These are phyloP conservation scores for Phytophthora cajani DNA, from an alignment of 352 stramenopile species.

Conservation along the genomic window DNA sequence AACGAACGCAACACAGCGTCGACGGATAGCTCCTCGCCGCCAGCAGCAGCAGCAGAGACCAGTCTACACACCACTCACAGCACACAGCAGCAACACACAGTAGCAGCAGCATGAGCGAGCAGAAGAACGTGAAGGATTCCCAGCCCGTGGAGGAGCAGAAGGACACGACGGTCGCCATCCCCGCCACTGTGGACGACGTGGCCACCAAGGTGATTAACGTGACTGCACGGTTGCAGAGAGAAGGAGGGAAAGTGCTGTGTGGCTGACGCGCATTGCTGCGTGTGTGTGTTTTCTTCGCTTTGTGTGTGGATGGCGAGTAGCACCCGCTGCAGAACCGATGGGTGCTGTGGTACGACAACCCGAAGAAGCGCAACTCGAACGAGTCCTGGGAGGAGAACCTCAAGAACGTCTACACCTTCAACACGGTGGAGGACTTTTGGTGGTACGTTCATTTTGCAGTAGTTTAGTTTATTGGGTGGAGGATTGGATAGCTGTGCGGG, in stretches of 20 bases:
- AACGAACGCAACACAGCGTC: constrained; percentile 14
- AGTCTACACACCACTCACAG: constrained; percentile 15
- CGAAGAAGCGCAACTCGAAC: constrained; percentile 88
- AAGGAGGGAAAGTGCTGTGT: background rate
- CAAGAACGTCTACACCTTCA: constrained; percentile 94
- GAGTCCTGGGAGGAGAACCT: constrained; percentile 92
- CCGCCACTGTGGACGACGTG: constrained; percentile 48
- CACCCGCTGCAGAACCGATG: constrained; percentile 89
- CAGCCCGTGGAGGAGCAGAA: constrained; percentile 43
- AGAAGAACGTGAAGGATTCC: constrained; percentile 42
- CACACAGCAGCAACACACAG: constrained; percentile 3
- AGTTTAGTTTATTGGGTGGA: background rate
- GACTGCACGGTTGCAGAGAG: background rate
- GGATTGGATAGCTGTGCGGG: background rate
- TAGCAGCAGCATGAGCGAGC: constrained; percentile 48
- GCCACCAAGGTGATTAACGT: constrained; percentile 60
- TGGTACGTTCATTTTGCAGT: constrained; percentile 54
- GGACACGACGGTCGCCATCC: constrained; percentile 41
- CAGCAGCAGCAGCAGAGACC: constrained; percentile 14
- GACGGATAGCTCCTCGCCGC: constrained; percentile 24
- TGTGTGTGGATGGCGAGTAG: constrained; percentile 35
- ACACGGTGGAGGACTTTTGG: constrained; percentile 97
- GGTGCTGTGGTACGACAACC: constrained; percentile 92
- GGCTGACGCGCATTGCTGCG: constrained; percentile 20
- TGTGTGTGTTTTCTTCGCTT: constrained; percentile 15